These are phyloP conservation scores for Tylopilus subfusipes DNA, from an alignment of 768 basidiomycete genomes.

Conservation along the genomic window DNA sequence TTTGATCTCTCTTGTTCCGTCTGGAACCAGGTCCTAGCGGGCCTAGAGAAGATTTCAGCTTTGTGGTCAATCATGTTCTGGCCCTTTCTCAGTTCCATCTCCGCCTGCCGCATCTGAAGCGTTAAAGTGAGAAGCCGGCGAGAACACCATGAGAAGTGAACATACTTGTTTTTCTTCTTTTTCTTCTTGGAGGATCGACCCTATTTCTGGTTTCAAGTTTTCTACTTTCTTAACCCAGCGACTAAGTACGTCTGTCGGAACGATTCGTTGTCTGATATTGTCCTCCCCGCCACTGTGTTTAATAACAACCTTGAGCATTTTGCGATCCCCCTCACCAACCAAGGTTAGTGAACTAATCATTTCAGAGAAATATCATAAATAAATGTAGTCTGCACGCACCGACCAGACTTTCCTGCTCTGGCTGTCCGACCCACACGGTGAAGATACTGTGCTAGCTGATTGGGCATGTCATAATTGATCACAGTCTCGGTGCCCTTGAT, in stretches of 20 bases:
- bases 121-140: slow-evolving; percentile 8
- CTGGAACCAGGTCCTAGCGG: slow-evolving; percentile 99
- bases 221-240: slow-evolving; percentile 71
- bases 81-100: slow-evolving; percentile 95
- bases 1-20: slow-evolving; percentile 75
- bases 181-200: slow-evolving; percentile 82
- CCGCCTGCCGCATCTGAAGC: slow-evolving; percentile 76
- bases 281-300: slow-evolving; percentile 79
- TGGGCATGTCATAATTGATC: slow-evolving; percentile 99
- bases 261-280: slow-evolving; percentile 82
- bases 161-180: slow-evolving; percentile 89
- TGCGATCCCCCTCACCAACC: slow-evolving; percentile 93
- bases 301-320: slow-evolving; percentile 93
- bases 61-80: slow-evolving; percentile 94
- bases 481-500: slow-evolving; percentile 98
- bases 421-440: slow-evolving; percentile 98
- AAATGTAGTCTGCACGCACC: slow-evolving; percentile 46
- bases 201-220: slow-evolving; percentile 69
- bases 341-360: slow-evolving; percentile 79
- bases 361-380: slow-evolving; percentile 6
- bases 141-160: slow-evolving; percentile 2
- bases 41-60: slow-evolving; percentile 87
- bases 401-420: slow-evolving; percentile 87
- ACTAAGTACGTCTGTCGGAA: slow-evolving; percentile 70
- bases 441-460: slow-evolving; percentile 87